Conservation (phyloP, 2,329 filamentous ascomycete species). For the Hypoxylon sp. region DNA sequence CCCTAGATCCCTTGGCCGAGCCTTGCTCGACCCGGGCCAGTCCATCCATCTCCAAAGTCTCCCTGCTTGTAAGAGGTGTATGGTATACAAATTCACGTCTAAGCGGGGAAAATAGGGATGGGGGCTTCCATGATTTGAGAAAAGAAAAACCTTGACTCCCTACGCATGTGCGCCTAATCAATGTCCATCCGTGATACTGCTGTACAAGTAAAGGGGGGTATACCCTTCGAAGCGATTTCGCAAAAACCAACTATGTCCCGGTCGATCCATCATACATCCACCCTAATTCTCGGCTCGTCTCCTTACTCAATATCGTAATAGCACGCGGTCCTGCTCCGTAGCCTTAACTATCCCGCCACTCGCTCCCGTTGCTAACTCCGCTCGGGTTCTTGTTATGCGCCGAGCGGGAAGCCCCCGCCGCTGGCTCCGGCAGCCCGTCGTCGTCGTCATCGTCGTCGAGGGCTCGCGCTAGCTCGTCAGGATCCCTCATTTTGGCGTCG, state of each 20-base stretch:
- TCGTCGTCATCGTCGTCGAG: conserved; percentile 66
- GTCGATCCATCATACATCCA: neutral
- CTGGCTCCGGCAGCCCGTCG: conserved; percentile 43
- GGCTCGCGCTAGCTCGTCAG: conserved; percentile 68
- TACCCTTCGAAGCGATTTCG: neutral
- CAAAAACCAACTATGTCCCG: neutral
- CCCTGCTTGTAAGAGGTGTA: neutral
- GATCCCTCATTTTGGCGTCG: conserved; percentile 72
- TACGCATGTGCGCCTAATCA: conserved; percentile 15
- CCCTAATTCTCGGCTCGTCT: neutral
- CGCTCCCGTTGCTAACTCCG: conserved; percentile 42
- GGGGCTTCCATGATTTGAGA: neutral
- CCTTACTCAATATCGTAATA: neutral
- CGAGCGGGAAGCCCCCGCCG: conserved; percentile 21
- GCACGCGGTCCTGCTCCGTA: neutral
- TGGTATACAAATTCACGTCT: neutral
- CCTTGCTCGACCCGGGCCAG: neutral
- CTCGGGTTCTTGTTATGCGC: conserved; percentile 26
- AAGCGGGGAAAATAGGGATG: too few species aligned
- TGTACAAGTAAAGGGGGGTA: conserved; percentile 19
- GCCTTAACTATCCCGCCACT: conserved; percentile 41
- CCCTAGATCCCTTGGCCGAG: neutral
- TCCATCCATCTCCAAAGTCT: neutral
- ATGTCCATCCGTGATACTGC: conserved; percentile 11
- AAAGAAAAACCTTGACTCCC: conserved; percentile 26